Conservation (phyloP, 2,329 filamentous ascomycete genomes). For the Fusarium sp. region DNA sequence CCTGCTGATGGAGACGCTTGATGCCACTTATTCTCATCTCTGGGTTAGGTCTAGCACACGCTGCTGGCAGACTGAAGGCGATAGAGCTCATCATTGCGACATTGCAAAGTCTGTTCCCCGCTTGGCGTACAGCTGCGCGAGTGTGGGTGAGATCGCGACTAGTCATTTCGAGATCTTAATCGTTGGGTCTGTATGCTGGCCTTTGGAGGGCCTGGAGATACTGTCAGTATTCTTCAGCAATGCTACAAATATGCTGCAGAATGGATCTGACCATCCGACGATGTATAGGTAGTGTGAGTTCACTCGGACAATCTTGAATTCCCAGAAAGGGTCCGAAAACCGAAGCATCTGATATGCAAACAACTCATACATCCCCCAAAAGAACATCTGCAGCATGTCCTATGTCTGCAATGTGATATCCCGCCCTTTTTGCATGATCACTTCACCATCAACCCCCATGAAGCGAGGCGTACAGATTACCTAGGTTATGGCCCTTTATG, state of each 20-base stretch:
- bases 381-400: slow-evolving; percentile 3
- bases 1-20: slow-evolving; percentile 24
- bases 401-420: slow-evolving; percentile 33
- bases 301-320: neutral
- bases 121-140: slow-evolving; percentile 5
- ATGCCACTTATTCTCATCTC: slow-evolving; percentile 22
- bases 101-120: slow-evolving; percentile 9
- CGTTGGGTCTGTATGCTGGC: neutral
- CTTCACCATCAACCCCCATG: slow-evolving; percentile 16
- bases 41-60: slow-evolving; percentile 18
- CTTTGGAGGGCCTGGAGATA: neutral
- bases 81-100: slow-evolving; percentile 20
- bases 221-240: neutral
- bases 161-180: slow-evolving; percentile 19
- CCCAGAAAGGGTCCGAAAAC: neutral
- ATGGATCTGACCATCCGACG: neutral
- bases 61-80: slow-evolving; percentile 10
- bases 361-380: slow-evolving; percentile 5
- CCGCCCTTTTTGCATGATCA: slow-evolving; percentile 26
- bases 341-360: slow-evolving; percentile 2
- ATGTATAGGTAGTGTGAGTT: neutral
- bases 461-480: slow-evolving; percentile 14
- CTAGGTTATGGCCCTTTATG: slow-evolving; percentile 13
- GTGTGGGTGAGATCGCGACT: slow-evolving; percentile 11
- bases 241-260: neutral